A percentile compares a stretch with the other conserved stretches of the same genome.
Evolutionary conservation across 2,329 filamentous ascomycete species (phyloP).

Genomic region (Myriosclerotinia curreyana): DNA sequence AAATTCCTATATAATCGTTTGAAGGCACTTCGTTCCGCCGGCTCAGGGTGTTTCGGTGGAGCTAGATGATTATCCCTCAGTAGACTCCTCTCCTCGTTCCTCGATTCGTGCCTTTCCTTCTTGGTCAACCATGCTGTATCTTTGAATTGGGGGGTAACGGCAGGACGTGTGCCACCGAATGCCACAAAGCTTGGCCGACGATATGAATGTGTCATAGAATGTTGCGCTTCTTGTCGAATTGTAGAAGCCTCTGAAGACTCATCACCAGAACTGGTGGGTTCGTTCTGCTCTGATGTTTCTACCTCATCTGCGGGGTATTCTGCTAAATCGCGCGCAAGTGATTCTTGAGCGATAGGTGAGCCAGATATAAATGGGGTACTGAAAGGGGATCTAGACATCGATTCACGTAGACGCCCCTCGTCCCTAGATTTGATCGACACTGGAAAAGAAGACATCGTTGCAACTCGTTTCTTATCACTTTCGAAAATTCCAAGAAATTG

Average conservation of each 20-base stretch:
- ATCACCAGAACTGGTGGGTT: slow-evolving; percentile 43
- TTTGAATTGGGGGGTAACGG: slow-evolving; percentile 57
- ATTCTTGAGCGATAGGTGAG: slow-evolving; percentile 65
- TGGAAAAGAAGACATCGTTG: slow-evolving; percentile 35
- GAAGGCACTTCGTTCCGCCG: slow-evolving; percentile 40
- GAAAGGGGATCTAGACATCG: slow-evolving; percentile 39
- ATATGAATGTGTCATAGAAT: slow-evolving; percentile 63
- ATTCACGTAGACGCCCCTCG: slow-evolving; percentile 23
- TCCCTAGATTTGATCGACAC: slow-evolving; percentile 28
- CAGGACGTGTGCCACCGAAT: slow-evolving; percentile 66
- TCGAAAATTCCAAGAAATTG: neutral
- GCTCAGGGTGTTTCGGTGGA: slow-evolving; percentile 54
- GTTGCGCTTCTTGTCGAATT: slow-evolving; percentile 39
- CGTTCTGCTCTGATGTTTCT: slow-evolving; percentile 43
- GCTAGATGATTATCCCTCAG: slow-evolving; percentile 63
- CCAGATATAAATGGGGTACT: slow-evolving; percentile 51
- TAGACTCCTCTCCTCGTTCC: slow-evolving; percentile 58
- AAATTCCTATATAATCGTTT: slow-evolving; percentile 43
- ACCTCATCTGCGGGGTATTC: slow-evolving; percentile 59
- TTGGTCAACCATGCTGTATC: slow-evolving; percentile 50
- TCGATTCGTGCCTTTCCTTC: slow-evolving; percentile 54
- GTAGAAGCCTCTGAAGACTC: slow-evolving; percentile 38
- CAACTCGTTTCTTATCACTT: neutral
- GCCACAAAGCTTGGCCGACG: slow-evolving; percentile 74
- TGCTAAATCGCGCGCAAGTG: slow-evolving; percentile 64